Base-by-base conservation (phyloP, 768 basidiomycete genomes). In the Kwoniella dendrophila region DNA sequence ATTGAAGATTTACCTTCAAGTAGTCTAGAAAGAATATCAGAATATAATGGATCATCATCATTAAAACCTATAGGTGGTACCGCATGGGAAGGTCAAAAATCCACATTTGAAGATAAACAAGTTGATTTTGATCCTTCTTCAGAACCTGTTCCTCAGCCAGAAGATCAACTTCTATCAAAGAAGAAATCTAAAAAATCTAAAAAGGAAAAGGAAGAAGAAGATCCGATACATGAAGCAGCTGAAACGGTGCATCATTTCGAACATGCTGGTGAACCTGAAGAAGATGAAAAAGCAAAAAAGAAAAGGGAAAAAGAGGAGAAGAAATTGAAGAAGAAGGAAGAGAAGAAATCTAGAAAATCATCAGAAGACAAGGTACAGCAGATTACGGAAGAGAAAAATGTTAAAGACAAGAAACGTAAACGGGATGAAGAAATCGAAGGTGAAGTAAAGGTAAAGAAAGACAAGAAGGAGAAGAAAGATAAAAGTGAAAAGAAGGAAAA, bases 291-390 rank as follows among this genome's bases (percentile, higher is more conserved):
- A 54, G 56, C 33, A 7, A 64, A 55, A 56, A 55, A 44, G 22
- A 64, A 48, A 48, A 64, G 38, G 29, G 62, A 69, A 22, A 67
- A 71, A 67, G 58, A 80, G 73, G 77, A 78, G 57, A 73, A 75
- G 64, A 48, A 36, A 45, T 54, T 53, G 4, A 56, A 40, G 33
- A 68, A 72, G 36, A 66, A 62, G 48, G 68, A 51, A 14, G 68
- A 66, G 49, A 56, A 55, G n/a, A n/a, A n/a, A n/a, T n/a, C n/a
- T n/a, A n/a, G n/a, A n/a, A n/a, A n/a, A n/a, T n/a, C n/a, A n/a
- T n/a, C n/a, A n/a, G n/a, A n/a, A n/a, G n/a, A n/a, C n/a, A n/a
- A n/a, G 27, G 63, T 40, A 26, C 56, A 69, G 54, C 62, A 62
- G 57, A 43, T 40, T 41, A 34, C 47, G 49, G 34, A 26, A n/a